Percentiles rank a stretch among this genome's conserved stretches.
Conservation (phyloP, 2,329 filamentous ascomycete species). For the Anthostomella pinea region DNA sequence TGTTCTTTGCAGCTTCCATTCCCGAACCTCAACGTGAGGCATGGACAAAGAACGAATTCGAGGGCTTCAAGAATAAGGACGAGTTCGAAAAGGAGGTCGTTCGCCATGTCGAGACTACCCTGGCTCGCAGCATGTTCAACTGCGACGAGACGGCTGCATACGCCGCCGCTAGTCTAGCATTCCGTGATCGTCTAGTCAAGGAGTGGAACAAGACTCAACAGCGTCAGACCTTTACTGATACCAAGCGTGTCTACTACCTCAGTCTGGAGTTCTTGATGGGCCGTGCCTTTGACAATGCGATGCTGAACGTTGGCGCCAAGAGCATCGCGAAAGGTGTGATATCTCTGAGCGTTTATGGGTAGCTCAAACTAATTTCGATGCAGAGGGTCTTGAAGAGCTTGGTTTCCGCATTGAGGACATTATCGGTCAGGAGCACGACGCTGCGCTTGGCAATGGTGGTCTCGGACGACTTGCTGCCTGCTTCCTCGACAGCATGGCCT, state of each 20-base stretch:
- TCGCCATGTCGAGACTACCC: conserved; percentile 91
- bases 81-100: conserved; percentile 87
- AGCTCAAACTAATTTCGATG: conserved; percentile 14
- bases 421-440: conserved; percentile 91
- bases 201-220: conserved; percentile 99
- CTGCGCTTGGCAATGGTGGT: conserved; percentile 92
- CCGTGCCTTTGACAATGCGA: conserved; percentile 92
- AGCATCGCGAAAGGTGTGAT: conserved; percentile 71
- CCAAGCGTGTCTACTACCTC: conserved; percentile 95
- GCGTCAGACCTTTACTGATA: conserved; percentile 83
- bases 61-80: conserved; percentile 73
- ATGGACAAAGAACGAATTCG: conserved; percentile 63
- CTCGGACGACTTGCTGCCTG: conserved; percentile 92
- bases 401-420: conserved; percentile 97
- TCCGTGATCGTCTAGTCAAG: conserved; percentile 87
- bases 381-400: conserved; percentile 81
- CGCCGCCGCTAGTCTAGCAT: conserved; percentile 83
- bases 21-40: conserved; percentile 84
- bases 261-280: conserved; percentile 99
- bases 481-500: conserved; percentile 93
- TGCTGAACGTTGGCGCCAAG: conserved; percentile 93
- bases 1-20: conserved; percentile 58
- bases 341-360: no score
- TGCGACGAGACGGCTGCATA: conserved; percentile 96
- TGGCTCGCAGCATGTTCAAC: conserved; percentile 95